Conservation (phyloP, 1,284 basidiomycete species). For the Puccinia triticina region DNA sequence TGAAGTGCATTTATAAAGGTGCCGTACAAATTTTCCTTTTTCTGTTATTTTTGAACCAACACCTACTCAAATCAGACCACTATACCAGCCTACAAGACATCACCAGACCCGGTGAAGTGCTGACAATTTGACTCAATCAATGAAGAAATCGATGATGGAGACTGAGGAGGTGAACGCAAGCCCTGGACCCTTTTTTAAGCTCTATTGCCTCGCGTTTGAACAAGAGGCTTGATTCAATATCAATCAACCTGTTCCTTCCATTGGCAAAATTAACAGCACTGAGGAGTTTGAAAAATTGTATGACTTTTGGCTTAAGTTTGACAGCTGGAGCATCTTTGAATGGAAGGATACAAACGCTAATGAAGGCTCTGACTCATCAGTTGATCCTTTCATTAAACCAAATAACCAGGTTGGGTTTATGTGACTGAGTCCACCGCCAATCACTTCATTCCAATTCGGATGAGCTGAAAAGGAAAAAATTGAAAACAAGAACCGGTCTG, state of each 20-base stretch:
- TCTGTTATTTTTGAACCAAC: background rate
- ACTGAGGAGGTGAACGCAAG: constrained; percentile 69
- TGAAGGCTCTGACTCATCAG: constrained; percentile 89
- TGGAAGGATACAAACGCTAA: constrained; percentile 98
- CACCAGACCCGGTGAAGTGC: constrained; percentile 83
- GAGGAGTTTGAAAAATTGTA: constrained; percentile 89
- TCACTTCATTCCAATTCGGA: constrained; percentile 63
- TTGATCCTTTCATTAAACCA: constrained; percentile 49
- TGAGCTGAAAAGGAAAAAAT: constrained; percentile 98
- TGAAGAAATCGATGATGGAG: constrained; percentile 74
- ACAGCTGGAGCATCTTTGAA: constrained; percentile 97
- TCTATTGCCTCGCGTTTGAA: constrained; percentile 79
- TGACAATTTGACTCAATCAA: constrained; percentile 97
- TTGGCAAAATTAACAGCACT: constrained; percentile 73
- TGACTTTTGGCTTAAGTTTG: constrained; percentile 99
- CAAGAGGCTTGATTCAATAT: constrained; percentile 85
- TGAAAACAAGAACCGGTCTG: constrained; percentile 99
- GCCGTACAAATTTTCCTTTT: constrained; percentile 30
- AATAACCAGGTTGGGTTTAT: background rate
- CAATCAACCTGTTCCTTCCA: constrained; percentile 78
- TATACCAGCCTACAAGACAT: constrained; percentile 75
- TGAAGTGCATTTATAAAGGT: constrained; percentile 97
- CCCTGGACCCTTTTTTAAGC: constrained; percentile 68
- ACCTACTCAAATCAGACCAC: background rate
- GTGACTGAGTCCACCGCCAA: background rate